A percentile compares a stretch with the other conserved stretches of the same genome.
Conservation (phyloP, 106 monocot genomes). For the Allium fistulosum region DNA sequence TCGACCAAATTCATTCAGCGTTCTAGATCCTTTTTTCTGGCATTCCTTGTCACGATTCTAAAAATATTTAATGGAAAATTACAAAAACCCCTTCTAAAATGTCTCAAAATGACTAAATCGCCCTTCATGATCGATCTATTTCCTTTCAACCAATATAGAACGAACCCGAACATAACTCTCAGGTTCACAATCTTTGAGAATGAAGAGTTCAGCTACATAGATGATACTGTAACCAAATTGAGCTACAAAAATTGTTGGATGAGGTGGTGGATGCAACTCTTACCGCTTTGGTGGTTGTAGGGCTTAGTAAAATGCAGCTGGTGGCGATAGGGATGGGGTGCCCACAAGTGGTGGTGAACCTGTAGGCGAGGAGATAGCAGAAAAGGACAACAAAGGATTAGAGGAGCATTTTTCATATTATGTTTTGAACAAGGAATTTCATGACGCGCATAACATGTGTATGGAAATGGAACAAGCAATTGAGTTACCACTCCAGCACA, state of each 20-base stretch:
- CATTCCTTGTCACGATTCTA: slow-evolving; percentile 7
- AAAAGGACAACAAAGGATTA: slow-evolving; percentile 8
- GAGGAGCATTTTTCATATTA: background rate
- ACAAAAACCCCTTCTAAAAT: background rate
- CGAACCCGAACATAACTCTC: background rate
- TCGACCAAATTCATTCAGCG: background rate
- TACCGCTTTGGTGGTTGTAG: background rate
- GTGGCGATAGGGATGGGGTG: slow-evolving; percentile 7
- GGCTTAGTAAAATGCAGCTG: background rate
- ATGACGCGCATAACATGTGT: too few relatives aligned
- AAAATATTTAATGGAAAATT: background rate
- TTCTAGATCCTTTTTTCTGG: background rate
- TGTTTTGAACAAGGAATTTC: too few relatives aligned
- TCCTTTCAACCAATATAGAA: slow-evolving; percentile 1
- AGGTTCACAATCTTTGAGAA: slow-evolving; percentile 7
- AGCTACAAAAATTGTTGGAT: slow-evolving; percentile 12
- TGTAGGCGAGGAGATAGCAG: background rate
- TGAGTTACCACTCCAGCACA: too few relatives aligned
- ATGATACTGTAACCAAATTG: slow-evolving; percentile 2
- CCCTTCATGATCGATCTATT: slow-evolving; percentile 6
- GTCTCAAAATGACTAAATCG: background rate
- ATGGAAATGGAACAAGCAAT: too few relatives aligned
- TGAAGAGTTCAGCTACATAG: background rate
- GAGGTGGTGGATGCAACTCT: slow-evolving; percentile 4
- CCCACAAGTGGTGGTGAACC: background rate